Conservation (phyloP, 331 rosid genomes). For the Dryas integrifolia region DNA sequence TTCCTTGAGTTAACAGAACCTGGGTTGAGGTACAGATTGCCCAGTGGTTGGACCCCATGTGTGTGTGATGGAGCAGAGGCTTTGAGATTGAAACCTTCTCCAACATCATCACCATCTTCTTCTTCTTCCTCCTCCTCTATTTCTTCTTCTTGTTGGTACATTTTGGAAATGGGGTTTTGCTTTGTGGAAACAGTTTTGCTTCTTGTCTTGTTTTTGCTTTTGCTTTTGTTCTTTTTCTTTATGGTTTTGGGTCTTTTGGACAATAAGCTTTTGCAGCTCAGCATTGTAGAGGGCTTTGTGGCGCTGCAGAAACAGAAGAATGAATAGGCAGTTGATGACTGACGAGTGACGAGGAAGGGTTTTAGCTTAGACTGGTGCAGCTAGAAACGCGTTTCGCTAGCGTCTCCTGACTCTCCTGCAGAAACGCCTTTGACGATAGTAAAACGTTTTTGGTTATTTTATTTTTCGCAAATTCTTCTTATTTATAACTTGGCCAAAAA, state of each 20-base stretch:
- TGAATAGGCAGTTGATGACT: too few species aligned
- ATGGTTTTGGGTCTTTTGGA: slow-evolving; percentile 25
- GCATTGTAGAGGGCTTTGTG: slow-evolving; percentile 34
- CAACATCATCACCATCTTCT: slow-evolving; percentile 38
- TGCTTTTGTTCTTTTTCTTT: slow-evolving; percentile 38
- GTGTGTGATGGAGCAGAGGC: slow-evolving; percentile 57
- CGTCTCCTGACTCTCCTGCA: neutral
- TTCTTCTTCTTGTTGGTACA: slow-evolving; percentile 1
- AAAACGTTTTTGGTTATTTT: neutral
- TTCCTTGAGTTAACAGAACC: slow-evolving; percentile 64
- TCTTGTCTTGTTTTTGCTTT: slow-evolving; percentile 28
- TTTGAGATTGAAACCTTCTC: slow-evolving; percentile 68
- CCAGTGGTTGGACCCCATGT: slow-evolving; percentile 85
- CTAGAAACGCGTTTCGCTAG: neutral
- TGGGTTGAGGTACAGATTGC: slow-evolving; percentile 65
- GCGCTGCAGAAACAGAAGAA: neutral
- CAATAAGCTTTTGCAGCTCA: slow-evolving; percentile 40
- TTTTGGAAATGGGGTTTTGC: slow-evolving; percentile 29
- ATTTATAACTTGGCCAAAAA: too few species aligned
- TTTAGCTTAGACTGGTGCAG: neutral
- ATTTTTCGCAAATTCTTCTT: too few species aligned
- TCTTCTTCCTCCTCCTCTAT: slow-evolving; percentile 30
- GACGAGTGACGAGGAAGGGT: neutral
- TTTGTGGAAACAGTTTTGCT: slow-evolving; percentile 15
- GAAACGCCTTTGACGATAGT: neutral